phyloP scores from a whole-genome alignment of 305 asterid species.

The Rubia balearica region DNA sequence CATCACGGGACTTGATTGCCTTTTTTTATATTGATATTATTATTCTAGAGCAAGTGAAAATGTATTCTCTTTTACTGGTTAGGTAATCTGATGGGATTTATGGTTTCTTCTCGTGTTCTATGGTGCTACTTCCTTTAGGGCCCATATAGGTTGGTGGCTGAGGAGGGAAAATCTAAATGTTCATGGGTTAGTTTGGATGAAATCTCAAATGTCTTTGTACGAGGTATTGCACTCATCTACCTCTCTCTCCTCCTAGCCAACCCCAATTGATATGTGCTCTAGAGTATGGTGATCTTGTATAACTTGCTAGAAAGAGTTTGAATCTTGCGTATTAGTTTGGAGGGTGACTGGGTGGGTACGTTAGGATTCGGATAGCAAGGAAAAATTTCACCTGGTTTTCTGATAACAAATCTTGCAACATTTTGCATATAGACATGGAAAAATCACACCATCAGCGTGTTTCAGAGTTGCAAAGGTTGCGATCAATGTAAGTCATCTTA shows the following conservation, averaged over 20 bases:
- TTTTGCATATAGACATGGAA: conserved; percentile 53
- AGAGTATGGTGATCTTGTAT: background rate
- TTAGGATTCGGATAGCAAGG: background rate
- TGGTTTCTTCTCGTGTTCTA: conserved; percentile 16
- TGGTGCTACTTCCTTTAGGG: conserved; percentile 49
- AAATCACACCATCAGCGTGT: conserved; percentile 91
- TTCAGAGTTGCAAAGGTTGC: conserved; percentile 90
- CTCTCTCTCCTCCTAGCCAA: background rate
- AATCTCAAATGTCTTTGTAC: conserved; percentile 69
- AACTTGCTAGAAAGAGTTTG: background rate
- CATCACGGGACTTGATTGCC: conserved; percentile 8
- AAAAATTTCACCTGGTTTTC: background rate
- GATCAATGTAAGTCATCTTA: conserved; percentile 65
- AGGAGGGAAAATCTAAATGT: conserved; percentile 96
- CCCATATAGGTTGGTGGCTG: conserved; percentile 92
- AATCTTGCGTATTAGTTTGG: background rate
- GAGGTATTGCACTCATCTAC: conserved; percentile 42
- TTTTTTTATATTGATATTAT: background rate
- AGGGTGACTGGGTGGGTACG: background rate
- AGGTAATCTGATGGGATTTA: background rate
- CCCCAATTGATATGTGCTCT: background rate
- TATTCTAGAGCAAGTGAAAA: background rate
- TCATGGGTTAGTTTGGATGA: conserved; percentile 96
- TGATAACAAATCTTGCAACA: conserved; percentile 15
- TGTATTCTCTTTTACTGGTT: background rate